Evolutionary conservation across 345 rosid genomes (phyloP).

Genomic region (Theobroma cacao): DNA sequence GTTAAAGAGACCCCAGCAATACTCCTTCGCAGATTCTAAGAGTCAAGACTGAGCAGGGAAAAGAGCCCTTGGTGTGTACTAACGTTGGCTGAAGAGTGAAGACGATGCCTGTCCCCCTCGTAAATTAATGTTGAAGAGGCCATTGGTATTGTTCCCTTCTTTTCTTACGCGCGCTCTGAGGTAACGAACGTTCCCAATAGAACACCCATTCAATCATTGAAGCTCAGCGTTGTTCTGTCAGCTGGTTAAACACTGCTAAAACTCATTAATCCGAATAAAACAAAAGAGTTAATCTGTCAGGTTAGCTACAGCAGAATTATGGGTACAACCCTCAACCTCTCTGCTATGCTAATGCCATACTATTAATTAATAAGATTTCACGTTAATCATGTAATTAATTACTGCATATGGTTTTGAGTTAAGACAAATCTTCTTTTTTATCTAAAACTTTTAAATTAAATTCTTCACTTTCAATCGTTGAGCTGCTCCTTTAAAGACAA

Average conservation of each 20-base stretch:
- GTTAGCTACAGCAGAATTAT: too few species aligned
- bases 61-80: background rate
- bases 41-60: slow-evolving; percentile 28
- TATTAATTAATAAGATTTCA: background rate
- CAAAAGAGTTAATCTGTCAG: background rate
- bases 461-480: too few species aligned
- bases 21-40: slow-evolving; percentile 33
- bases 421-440: too few species aligned
- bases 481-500: too few species aligned
- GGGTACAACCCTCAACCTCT: too few species aligned
- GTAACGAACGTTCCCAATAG: too few species aligned
- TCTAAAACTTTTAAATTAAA: too few species aligned
- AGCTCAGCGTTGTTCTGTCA: background rate
- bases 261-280: background rate
- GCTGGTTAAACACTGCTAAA: background rate
- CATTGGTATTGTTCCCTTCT: too few species aligned
- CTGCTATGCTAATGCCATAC: too few species aligned
- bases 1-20: slow-evolving; percentile 34
- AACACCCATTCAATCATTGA: background rate
- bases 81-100: background rate
- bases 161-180: too few species aligned
- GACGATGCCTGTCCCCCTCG: background rate
- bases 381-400: background rate
- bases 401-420: too few species aligned
- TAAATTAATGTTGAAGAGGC: slow-evolving; percentile 5